Conservation (phyloP, 176 grass and related monocot species). For the Hsuehochloa calcarea region DNA sequence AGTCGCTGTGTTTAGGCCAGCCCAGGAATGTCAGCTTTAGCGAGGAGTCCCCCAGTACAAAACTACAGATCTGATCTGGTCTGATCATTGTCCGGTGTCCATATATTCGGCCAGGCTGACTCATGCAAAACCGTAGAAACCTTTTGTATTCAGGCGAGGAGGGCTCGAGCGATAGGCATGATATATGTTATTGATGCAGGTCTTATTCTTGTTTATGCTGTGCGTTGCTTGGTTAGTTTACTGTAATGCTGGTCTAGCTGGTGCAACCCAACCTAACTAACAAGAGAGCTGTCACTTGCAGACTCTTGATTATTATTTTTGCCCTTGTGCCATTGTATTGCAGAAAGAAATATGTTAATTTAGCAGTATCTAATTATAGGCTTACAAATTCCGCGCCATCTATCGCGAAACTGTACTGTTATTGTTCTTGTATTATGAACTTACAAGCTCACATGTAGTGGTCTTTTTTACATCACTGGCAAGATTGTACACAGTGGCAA, state of each 20-base stretch:
- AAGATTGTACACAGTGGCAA: not conserved
- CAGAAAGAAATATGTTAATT: conserved; percentile 50
- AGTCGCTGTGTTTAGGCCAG: conserved; percentile 52
- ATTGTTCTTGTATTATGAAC: conserved; percentile 42
- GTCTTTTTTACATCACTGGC: not conserved
- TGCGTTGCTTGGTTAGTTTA: conserved; percentile 41
- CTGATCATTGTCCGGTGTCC: conserved; percentile 15
- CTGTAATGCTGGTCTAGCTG: conserved; percentile 41
- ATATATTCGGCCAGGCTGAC: conserved; percentile 45
- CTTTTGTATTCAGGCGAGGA: conserved; percentile 39
- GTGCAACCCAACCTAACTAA: conserved; percentile 56
- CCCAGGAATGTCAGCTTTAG: conserved; percentile 57
- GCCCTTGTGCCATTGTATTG: conserved; percentile 41
- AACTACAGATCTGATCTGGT: conserved; percentile 59
- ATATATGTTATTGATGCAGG: conserved; percentile 38
- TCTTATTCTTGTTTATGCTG: conserved; percentile 40
- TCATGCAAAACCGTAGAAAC: conserved; percentile 34
- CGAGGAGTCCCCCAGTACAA: conserved; percentile 48
- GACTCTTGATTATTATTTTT: conserved; percentile 61
- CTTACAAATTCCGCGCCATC: conserved; percentile 28
- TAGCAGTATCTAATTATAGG: conserved; percentile 50
- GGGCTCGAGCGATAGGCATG: conserved; percentile 8
- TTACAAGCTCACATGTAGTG: not conserved
- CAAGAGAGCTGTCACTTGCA: conserved; percentile 59
- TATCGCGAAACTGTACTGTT: conserved; percentile 25